phyloP scores from a whole-genome alignment of 164 flowering plant species.

The Kingdonia uniflora region DNA sequence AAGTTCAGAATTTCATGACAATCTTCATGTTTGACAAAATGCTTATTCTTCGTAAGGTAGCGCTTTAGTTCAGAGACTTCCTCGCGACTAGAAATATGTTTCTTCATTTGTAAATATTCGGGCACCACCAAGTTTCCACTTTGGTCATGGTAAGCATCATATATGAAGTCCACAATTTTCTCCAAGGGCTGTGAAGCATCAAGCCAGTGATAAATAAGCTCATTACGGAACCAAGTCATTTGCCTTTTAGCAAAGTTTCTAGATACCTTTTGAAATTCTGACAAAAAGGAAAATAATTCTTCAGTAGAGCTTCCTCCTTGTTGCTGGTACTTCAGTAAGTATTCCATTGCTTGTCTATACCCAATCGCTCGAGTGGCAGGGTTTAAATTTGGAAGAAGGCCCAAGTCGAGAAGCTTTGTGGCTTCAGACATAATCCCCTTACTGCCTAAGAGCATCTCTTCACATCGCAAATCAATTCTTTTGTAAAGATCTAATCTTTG shows the following conservation, averaged over 20 bases:
- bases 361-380: conserved; percentile 96
- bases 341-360: conserved; percentile 95
- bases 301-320: conserved; percentile 64
- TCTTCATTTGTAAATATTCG: conserved; percentile 46
- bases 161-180: conserved; percentile 50
- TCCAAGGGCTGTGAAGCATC: conserved; percentile 87
- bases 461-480: conserved; percentile 81
- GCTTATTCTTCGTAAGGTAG: conserved; percentile 70
- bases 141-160: conserved; percentile 52
- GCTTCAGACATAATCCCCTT: conserved; percentile 80
- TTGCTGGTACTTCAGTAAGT: conserved; percentile 48
- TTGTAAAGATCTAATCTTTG: conserved; percentile 74
- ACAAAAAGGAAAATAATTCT: conserved; percentile 52
- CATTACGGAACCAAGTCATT: conserved; percentile 94
- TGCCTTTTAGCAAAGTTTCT: conserved; percentile 97
- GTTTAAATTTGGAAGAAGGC: conserved; percentile 84
- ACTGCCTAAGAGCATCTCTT: conserved; percentile 88
- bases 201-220: conserved; percentile 84
- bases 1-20: conserved; percentile 56
- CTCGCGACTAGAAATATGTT: conserved; percentile 28
- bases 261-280: conserved; percentile 85
- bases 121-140: conserved; percentile 45
- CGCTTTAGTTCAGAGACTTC: conserved; percentile 43
- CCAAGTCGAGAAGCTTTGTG: conserved; percentile 68
- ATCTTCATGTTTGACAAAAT: conserved; percentile 45